phyloP scores from a whole-genome alignment of 1,139 yeast genomes.

The Lodderomyces theae region DNA sequence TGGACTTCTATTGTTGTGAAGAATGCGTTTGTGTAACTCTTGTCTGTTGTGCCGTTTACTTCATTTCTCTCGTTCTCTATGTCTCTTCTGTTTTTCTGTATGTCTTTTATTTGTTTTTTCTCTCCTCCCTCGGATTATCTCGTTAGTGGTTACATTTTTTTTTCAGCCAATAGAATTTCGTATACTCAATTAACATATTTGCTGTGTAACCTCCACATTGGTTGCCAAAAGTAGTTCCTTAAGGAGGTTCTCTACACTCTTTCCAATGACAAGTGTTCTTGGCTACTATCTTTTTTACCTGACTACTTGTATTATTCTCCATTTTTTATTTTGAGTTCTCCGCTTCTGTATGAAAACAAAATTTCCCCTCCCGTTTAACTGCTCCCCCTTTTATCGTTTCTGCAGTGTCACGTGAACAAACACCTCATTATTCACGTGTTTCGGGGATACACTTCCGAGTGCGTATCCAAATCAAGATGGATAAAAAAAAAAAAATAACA shows the following conservation, averaged over 20 bases:
- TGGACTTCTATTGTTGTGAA: too few relatives aligned
- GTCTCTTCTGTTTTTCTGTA: background rate
- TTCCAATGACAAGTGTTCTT: too few relatives aligned
- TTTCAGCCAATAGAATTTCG: background rate
- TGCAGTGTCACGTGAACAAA: background rate
- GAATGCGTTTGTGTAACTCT: background rate
- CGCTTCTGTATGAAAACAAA: background rate
- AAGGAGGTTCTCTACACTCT: too few relatives aligned
- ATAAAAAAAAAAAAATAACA: background rate
- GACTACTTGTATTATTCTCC: background rate
- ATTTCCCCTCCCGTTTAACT: background rate
- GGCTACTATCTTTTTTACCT: background rate
- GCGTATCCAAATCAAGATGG: slow-evolving; percentile 1
- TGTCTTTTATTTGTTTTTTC: background rate
- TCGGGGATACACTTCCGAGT: background rate
- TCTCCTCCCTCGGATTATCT: background rate
- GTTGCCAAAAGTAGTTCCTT: too few relatives aligned
- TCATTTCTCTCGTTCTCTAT: background rate
- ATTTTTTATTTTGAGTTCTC: background rate
- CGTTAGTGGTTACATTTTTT: background rate
- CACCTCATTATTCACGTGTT: background rate
- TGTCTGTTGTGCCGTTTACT: background rate
- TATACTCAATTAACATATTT: too few relatives aligned
- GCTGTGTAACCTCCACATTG: too few relatives aligned
- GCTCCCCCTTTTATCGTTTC: background rate